Conservation (phyloP, 495 filamentous ascomycete species). For the Penicillium bovifimosum region DNA sequence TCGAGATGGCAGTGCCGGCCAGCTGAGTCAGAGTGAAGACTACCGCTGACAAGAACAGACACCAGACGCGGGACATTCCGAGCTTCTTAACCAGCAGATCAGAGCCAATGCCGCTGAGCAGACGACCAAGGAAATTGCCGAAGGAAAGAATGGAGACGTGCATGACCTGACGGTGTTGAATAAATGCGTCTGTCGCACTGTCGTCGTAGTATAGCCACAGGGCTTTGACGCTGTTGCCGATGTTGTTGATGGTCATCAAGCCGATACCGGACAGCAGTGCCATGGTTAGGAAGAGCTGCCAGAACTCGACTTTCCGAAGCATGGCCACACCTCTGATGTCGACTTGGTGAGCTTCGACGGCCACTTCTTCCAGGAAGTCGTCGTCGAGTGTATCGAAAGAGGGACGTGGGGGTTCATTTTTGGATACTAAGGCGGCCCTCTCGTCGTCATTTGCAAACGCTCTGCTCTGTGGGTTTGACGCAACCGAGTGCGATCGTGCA, state of each 20-base stretch:
- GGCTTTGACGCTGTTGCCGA: slow-evolving; percentile 79
- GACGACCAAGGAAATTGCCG: slow-evolving; percentile 73
- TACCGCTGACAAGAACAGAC: slow-evolving; percentile 66
- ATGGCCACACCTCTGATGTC: slow-evolving; percentile 86
- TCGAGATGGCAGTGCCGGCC: slow-evolving; percentile 68
- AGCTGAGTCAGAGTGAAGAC: slow-evolving; percentile 81
- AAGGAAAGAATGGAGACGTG: slow-evolving; percentile 92
- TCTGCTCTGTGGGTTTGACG: slow-evolving; percentile 31
- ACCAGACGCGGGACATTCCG: slow-evolving; percentile 81
- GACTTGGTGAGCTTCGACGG: slow-evolving; percentile 57
- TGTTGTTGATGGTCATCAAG: slow-evolving; percentile 99
- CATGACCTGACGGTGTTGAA: slow-evolving; percentile 77
- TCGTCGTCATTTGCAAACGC: slow-evolving; percentile 54
- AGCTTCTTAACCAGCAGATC: slow-evolving; percentile 80
- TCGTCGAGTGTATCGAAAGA: slow-evolving; percentile 35
- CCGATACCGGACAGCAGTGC: slow-evolving; percentile 87
- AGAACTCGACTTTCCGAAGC: slow-evolving; percentile 75
- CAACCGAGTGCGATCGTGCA: slow-evolving; percentile 33
- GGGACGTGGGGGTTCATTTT: slow-evolving; percentile 30
- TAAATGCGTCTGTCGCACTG: slow-evolving; percentile 63
- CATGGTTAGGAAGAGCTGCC: slow-evolving; percentile 81
- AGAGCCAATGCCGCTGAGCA: slow-evolving; percentile 68
- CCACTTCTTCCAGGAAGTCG: slow-evolving; percentile 35
- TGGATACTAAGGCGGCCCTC: slow-evolving; percentile 77
- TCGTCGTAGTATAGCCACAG: slow-evolving; percentile 82